A percentile compares a stretch with the other conserved stretches of the same genome.
Conservation (phyloP, 495 filamentous ascomycete genomes). For the Hypoxylon intermedium region DNA sequence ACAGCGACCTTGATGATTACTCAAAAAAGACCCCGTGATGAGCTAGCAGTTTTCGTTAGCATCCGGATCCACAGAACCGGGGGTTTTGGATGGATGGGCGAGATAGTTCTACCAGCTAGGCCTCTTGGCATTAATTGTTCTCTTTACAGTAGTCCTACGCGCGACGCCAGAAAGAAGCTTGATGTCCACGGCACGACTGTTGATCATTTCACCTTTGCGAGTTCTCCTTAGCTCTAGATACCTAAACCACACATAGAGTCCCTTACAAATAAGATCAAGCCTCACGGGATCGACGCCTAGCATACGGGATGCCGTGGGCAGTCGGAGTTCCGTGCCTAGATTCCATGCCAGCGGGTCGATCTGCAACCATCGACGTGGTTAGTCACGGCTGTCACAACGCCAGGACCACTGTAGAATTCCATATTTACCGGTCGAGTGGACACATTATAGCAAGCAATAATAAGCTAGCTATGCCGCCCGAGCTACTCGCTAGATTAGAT, state of each 20-base stretch:
- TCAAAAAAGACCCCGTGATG: slow-evolving; percentile 8
- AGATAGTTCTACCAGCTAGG: slow-evolving; percentile 19
- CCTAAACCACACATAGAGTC: slow-evolving; percentile 4
- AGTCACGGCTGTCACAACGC: slow-evolving; percentile 11
- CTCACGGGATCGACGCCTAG: slow-evolving; percentile 25
- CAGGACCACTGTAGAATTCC: slow-evolving; percentile 7
- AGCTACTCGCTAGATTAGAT: slow-evolving; percentile 26
- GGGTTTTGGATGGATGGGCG: slow-evolving; percentile 6
- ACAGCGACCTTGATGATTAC: slow-evolving; percentile 4
- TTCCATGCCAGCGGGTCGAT: slow-evolving; percentile 23
- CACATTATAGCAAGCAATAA: slow-evolving; percentile 15
- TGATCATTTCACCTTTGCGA: slow-evolving; percentile 25
- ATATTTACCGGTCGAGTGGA: slow-evolving; percentile 25
- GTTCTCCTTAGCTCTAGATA: slow-evolving; percentile 28
- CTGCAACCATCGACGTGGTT: slow-evolving; percentile 11
- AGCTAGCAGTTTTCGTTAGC: slow-evolving; percentile 1
- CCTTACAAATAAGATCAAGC: slow-evolving; percentile 6
- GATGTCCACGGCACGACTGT: slow-evolving; percentile 13
- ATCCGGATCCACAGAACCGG: slow-evolving; percentile 29
- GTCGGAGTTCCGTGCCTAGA: slow-evolving; percentile 6
- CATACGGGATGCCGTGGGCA: slow-evolving; percentile 21
- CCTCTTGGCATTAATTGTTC: slow-evolving; percentile 35
- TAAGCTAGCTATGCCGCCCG: slow-evolving; percentile 3
- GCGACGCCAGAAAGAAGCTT: slow-evolving; percentile 10
- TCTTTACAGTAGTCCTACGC: slow-evolving; percentile 11